A percentile compares a stretch with the other conserved stretches of the same genome.
phyloP scores from a whole-genome alignment of 805 yeast species.

The Candida nonsorbophila region DNA sequence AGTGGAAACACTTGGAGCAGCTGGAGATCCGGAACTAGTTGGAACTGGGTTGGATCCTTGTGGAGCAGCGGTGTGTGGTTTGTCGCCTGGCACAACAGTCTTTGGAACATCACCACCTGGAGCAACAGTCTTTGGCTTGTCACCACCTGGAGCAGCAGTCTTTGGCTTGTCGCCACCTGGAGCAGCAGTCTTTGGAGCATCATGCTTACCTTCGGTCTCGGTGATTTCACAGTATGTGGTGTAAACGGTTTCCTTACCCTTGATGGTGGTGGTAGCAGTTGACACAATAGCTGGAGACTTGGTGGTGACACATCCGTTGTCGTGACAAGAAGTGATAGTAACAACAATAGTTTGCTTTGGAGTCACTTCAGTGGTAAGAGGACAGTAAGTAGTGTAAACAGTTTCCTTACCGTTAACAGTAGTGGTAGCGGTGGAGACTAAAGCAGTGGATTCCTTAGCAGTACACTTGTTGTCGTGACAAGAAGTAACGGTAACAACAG shows the following conservation, averaged over 20 bases:
- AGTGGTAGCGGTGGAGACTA: conserved; percentile 5
- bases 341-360: conserved; percentile 18
- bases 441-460: conserved; percentile 3
- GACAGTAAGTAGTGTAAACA: conserved; percentile 11
- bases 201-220: no score
- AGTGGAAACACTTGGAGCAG: no score
- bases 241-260: conserved; percentile 13
- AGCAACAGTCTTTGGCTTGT: no score
- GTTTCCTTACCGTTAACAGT: conserved; percentile 11
- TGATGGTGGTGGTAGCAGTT: conserved; percentile 22
- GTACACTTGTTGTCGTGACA: conserved; percentile 26
- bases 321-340: conserved; percentile 31
- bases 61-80: conserved; percentile 5
- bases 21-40: no score
- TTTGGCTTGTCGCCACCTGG: no score
- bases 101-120: no score
- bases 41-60: no score
- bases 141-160: no score
- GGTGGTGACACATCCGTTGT: conserved; percentile 19
- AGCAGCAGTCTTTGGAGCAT: conserved; percentile 8
- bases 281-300: conserved; percentile 21
- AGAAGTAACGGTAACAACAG: conserved; percentile 29
- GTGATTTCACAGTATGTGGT: conserved; percentile 16
- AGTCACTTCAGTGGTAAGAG: conserved; percentile 10
- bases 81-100: conserved; percentile 5